phyloP scores from a whole-genome alignment of 306 rosid genomes.

The Boehmeria nivea region DNA sequence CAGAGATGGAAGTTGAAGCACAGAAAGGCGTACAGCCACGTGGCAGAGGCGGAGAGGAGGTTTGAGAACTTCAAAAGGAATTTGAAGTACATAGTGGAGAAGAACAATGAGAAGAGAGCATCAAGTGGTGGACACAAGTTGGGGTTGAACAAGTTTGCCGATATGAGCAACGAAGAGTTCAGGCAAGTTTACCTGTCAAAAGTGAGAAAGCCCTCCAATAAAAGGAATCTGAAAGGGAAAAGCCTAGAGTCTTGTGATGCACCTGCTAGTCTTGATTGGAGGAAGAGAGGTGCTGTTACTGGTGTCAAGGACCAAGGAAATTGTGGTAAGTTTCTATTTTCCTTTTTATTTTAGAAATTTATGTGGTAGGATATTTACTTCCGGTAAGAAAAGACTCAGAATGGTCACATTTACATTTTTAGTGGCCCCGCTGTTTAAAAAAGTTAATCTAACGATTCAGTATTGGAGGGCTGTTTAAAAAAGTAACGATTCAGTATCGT shows the following conservation, averaged over 20 bases:
- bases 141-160: slow-evolving; percentile 71
- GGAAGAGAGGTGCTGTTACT: slow-evolving; percentile 64
- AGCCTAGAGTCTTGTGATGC: slow-evolving; percentile 34
- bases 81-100: slow-evolving; percentile 46
- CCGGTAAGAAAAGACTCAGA: too few species aligned
- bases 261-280: slow-evolving; percentile 70
- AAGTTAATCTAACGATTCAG: too few species aligned
- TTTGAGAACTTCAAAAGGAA: slow-evolving; percentile 64
- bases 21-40: slow-evolving; percentile 36
- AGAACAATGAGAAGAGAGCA: slow-evolving; percentile 32
- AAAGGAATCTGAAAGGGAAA: slow-evolving; percentile 24
- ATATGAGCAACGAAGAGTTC: slow-evolving; percentile 74
- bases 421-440: too few species aligned
- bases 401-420: too few species aligned
- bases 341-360: background rate
- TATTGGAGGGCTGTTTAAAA: too few species aligned
- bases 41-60: slow-evolving; percentile 47
- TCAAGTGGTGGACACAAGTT: slow-evolving; percentile 28
- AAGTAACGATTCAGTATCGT: too few species aligned
- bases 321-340: slow-evolving; percentile 48
- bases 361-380: too few species aligned
- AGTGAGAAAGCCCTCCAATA: slow-evolving; percentile 43
- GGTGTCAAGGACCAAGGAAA: slow-evolving; percentile 53
- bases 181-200: slow-evolving; percentile 36
- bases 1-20: slow-evolving; percentile 52